Evolutionary conservation across 2,329 filamentous ascomycete species (phyloP).

Genomic region (Fusarium sp.): DNA sequence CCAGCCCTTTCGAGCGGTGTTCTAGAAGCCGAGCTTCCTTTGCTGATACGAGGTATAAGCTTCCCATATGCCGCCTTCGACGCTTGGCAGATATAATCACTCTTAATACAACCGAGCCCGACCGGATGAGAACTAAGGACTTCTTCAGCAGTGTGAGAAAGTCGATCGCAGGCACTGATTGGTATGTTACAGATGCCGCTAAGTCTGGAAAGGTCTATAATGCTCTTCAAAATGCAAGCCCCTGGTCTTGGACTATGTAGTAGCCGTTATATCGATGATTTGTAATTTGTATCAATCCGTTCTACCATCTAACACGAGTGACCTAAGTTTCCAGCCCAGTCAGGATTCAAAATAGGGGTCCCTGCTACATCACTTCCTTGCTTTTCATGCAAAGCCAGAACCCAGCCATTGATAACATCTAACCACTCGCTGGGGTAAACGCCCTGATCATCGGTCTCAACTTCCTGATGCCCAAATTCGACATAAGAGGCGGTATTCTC

Average conservation of each 20-base stretch:
- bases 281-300: too few species aligned
- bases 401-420: too few species aligned
- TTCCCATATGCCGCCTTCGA: slow-evolving; percentile 3
- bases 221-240: slow-evolving; percentile 8
- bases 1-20: slow-evolving; percentile 10
- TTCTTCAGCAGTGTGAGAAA: slow-evolving; percentile 13
- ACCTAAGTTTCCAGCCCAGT: too few species aligned
- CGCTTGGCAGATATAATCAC: slow-evolving; percentile 9
- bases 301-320: too few species aligned
- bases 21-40: slow-evolving; percentile 6
- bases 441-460: too few species aligned
- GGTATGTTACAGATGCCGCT: slow-evolving; percentile 1
- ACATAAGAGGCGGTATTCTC: too few species aligned
- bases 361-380: too few species aligned
- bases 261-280: too few species aligned
- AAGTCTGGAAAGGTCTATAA: slow-evolving; percentile 11
- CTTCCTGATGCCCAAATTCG: too few species aligned
- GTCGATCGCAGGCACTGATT: slow-evolving; percentile 4
- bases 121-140: neutral
- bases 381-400: too few species aligned
- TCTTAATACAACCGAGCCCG: neutral
- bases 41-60: neutral
- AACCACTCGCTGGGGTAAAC: too few species aligned
- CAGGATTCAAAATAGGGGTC: too few species aligned
- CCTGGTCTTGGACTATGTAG: slow-evolving; percentile 17